Base-by-base conservation (phyloP, 306 rosid genomes). In the Sindora glabra region DNA sequence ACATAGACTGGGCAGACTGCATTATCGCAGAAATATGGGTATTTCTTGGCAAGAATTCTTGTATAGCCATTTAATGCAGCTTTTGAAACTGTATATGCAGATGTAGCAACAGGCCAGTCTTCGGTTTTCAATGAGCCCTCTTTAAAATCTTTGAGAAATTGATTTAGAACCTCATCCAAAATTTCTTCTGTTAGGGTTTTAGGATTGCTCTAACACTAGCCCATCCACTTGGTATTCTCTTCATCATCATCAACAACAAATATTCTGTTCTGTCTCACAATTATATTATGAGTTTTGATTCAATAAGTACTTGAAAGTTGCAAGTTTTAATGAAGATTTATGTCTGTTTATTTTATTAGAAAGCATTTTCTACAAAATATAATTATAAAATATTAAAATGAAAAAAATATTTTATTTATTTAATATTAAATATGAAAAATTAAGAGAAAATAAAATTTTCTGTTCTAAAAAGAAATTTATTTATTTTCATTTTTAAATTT, bases 51-150 rank as follows among this genome's bases (percentile, higher is more conserved):
- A 46, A 81, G 44, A 45, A 73, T 30, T 11, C 91, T 81, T 56
- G 85, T 81, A 67, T 81, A 68, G 2, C 72, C 68, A 73, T 84
- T 84, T 15, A 78, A 13, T 18, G 83, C 87, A 17, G 79, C 27
- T 71, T 84, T 84, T 17, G 91, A 79, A 65, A 78, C 49, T 1
- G 26, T 57, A 57, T 73, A 67, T 0, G 80, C 80, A 5, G 81
- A 60, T 4, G 5, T 1, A 4, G 34, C 23, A 14, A 24, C 7
- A 3, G 81, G 85, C 91, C 87, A 84, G 1, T 55, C 67, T 55
- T 70, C 81, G 33, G 65, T 12, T 75, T 73, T 81, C 47, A 81
- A 22, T 12, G 38, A 45, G 5, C 71, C 84, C 39, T 70, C 75
- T 51, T 76, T 78, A 53, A 68, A 76, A 63, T 84, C 84, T 50